phyloP scores from a whole-genome alignment of 768 basidiomycete species.

The Termitomyces sp. region DNA sequence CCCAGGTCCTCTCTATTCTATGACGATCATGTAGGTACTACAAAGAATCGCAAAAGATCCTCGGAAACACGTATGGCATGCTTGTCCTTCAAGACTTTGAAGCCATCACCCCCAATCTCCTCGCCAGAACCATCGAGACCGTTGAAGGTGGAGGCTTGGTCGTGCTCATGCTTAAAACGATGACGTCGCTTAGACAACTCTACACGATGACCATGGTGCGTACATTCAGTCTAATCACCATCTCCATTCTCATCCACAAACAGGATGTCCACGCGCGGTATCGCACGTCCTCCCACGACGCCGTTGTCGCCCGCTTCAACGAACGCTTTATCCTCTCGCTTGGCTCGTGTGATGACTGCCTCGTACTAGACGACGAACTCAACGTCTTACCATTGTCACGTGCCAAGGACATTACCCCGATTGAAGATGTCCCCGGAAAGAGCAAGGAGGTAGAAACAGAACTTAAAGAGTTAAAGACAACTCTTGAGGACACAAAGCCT shows the following conservation, averaged over 20 bases:
- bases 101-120: slow-evolving; percentile 94
- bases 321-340: slow-evolving; percentile 98
- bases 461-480: slow-evolving; percentile 75
- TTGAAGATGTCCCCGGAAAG: slow-evolving; percentile 42
- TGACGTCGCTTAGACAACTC: slow-evolving; percentile 87
- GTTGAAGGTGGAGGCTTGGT: slow-evolving; percentile 94
- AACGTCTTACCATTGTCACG: slow-evolving; percentile 95
- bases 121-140: slow-evolving; percentile 96
- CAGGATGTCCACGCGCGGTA: slow-evolving; percentile 98
- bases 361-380: slow-evolving; percentile 95
- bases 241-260: background rate
- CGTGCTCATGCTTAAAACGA: slow-evolving; percentile 88
- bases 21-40: slow-evolving; percentile 8
- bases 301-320: slow-evolving; percentile 93
- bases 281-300: slow-evolving; percentile 85
- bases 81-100: slow-evolving; percentile 97
- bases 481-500: slow-evolving; percentile 77
- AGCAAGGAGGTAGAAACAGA: slow-evolving; percentile 49
- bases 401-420: slow-evolving; percentile 84
- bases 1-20: background rate
- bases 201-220: slow-evolving; percentile 85
- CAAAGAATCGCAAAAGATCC: slow-evolving; percentile 24
- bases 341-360: slow-evolving; percentile 87
- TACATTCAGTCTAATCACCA: background rate
- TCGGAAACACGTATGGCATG: slow-evolving; percentile 98